Base-by-base conservation (phyloP, 352 stramenopile species). In the Nothophytophthora sp. region DNA sequence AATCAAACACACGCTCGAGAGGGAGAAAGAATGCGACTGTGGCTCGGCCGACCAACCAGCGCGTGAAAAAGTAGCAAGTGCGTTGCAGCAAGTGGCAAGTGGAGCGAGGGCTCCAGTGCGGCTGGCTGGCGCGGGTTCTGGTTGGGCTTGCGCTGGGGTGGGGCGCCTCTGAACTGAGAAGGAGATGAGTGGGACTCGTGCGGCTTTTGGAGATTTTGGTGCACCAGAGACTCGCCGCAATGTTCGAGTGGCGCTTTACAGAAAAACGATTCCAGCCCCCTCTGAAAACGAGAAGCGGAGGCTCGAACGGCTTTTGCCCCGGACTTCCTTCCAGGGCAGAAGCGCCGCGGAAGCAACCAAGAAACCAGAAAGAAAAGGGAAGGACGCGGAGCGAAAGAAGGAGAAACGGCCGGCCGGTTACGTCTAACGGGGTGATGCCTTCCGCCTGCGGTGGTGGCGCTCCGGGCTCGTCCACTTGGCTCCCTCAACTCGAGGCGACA, bases 81-180 rank as follows among this genome's bases (percentile, higher is more conserved):
- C 63, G 59, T 69, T 73, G 63, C 54, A 62, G 60, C 58, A 73
- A 57, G 53, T 66, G 54, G 63, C 63, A 69, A 73, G 58, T 57
- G 50, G 58, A 59, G n/a, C n/a, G n/a, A n/a, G n/a, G 64, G 39
- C 44, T 57, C 59, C 43, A 43, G 34, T 44, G 46, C 57, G 55
- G 47, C 58, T 47, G 49, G 38, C n/a, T n/a, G n/a, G 55, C 46
- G 44, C 39, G 57, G 62, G 50, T 63, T 62, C 50, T 62, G 57
- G 57, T 44, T 72, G 62, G 61, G 61, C 19, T 60, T 48, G 50
- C n/a, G n/a, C n/a, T n/a, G n/a, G n/a, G n/a, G n/a, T n/a, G n/a
- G 48, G 60, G 39, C 61, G 47, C 34, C 51, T 35, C 61, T 71
- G 62, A 67, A 72, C 63, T 37, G 55, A 70, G 51, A 60, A 65